phyloP scores from a whole-genome alignment of 306 rosid species.

The Citrullus colocynthis region DNA sequence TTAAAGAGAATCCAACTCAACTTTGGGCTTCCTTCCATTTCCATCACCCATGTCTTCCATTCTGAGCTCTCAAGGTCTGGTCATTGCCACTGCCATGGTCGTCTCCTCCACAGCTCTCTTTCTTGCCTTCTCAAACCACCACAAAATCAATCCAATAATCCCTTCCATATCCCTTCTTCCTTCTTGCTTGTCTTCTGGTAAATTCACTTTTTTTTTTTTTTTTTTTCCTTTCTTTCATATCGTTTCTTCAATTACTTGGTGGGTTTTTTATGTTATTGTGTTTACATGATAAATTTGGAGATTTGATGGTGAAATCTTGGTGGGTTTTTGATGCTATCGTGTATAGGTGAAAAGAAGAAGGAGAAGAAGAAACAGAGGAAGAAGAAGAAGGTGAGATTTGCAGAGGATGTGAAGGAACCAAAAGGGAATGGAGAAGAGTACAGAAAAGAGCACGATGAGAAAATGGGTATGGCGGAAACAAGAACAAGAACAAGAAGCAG shows the following conservation, averaged over 20 bases:
- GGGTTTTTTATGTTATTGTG: neutral
- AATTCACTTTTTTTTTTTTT: neutral
- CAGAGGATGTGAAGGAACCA: constrained; percentile 46
- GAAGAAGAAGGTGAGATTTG: constrained; percentile 66
- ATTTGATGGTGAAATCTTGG: neutral
- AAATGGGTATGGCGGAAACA: neutral
- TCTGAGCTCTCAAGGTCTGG: constrained; percentile 24
- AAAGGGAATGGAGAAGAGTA: constrained; percentile 21
- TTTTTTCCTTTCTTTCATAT: neutral
- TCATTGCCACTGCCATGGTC: constrained; percentile 34
- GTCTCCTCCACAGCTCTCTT: constrained; percentile 26
- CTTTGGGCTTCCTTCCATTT: neutral
- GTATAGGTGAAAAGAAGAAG: constrained; percentile 15
- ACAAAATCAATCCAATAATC: neutral
- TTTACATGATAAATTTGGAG: neutral
- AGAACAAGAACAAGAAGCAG: constrained; percentile 1
- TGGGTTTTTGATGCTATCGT: neutral
- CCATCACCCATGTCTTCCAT: constrained; percentile 19
- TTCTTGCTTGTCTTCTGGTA: constrained; percentile 62
- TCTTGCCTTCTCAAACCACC: constrained; percentile 24
- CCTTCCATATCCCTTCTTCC: constrained; percentile 14
- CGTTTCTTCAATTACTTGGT: neutral
- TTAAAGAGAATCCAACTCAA: no score
- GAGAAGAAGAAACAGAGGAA: constrained; percentile 20
- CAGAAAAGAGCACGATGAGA: constrained; percentile 20